Base-by-base conservation (phyloP, 2,329 filamentous ascomycete species). In the Alternaria arbusti region DNA sequence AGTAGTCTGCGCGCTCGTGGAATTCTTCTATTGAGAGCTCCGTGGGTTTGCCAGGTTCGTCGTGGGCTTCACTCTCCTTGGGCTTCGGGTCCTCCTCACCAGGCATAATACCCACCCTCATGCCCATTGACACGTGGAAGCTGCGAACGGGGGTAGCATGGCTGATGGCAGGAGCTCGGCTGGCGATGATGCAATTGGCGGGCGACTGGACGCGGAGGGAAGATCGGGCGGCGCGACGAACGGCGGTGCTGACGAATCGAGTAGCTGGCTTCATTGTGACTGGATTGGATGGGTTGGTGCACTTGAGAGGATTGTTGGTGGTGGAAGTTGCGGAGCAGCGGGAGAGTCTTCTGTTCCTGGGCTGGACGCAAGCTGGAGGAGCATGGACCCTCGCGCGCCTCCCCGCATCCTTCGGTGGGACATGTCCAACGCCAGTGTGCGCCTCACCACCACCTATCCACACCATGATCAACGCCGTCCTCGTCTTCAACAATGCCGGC, bases 401-500 rank as follows among this genome's bases (percentile, higher is more conserved):
- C 63, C 63, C 63, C 63, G 63, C 63, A 64, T 60, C 54, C 26
- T 52, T 30, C 9, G 20, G 36, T 8, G 26, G 36, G 44, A 44
- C 25, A 28, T 43, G 43, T 50, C 36, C 49, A 26, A 44, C 15
- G 36, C 43, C 54, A 59, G 43, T 45, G 30, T 22, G 32, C 15
- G n/a, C 45, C 15, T 49, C 49, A 43, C 40, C 26, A 52, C 36
- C 52, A 56, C 15, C 9, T 30, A 46, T 50, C 47, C 50, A 30
- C 66, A 66, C 61, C 71, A 99, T 99, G 96, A 98, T 99, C 82
- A 99, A 97, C 86, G 96, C 96, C 30, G 95, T 99, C 66, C 86
- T 99, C 70, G 95, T 99, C 79, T 99, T 99, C 86, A 99, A 99
- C 78, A 97, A 97, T 84, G 93, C 95, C 74, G 96, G 96, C 68